phyloP scores from a whole-genome alignment of 2,329 filamentous ascomycete genomes.

The Acephala macrosclerotiorum region DNA sequence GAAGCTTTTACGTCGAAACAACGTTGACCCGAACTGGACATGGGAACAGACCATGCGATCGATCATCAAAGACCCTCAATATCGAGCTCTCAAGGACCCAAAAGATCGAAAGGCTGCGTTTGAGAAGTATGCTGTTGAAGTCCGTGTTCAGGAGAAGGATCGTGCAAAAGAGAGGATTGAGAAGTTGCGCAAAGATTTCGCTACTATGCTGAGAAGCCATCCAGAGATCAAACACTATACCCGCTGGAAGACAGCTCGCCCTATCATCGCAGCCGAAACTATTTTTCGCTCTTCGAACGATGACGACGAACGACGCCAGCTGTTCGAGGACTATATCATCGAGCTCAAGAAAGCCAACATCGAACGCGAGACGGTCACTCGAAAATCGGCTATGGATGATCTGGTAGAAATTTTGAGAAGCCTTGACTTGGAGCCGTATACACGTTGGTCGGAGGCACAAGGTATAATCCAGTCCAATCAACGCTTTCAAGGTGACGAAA shows the following conservation, averaged over 20 bases:
- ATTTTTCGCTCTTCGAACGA: slow-evolving; percentile 92
- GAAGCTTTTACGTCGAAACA: slow-evolving; percentile 85
- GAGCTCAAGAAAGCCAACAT: slow-evolving; percentile 82
- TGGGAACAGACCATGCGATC: slow-evolving; percentile 91
- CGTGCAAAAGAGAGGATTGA: slow-evolving; percentile 90
- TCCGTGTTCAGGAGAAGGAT: slow-evolving; percentile 91
- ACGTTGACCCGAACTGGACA: slow-evolving; percentile 88
- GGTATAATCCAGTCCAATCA: slow-evolving; percentile 79
- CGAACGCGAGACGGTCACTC: slow-evolving; percentile 75
- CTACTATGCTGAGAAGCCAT: slow-evolving; percentile 93
- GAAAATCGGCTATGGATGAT: slow-evolving; percentile 85
- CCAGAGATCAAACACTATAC: slow-evolving; percentile 98
- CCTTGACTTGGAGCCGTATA: slow-evolving; percentile 89
- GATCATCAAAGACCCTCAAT: slow-evolving; percentile 90
- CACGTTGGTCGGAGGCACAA: slow-evolving; percentile 91
- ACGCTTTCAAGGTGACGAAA: slow-evolving; percentile 80
- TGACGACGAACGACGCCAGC: slow-evolving; percentile 84
- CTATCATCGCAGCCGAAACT: slow-evolving; percentile 93
- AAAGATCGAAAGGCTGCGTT: slow-evolving; percentile 90
- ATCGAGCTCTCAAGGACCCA: slow-evolving; percentile 90
- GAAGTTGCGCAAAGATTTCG: slow-evolving; percentile 93
- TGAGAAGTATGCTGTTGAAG: slow-evolving; percentile 92
- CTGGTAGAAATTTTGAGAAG: slow-evolving; percentile 79
- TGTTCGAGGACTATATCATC: slow-evolving; percentile 93
- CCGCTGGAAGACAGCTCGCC: slow-evolving; percentile 93